These are phyloP conservation scores for Bruguiera gymnorhiza DNA, from an alignment of 345 rosid genomes.

Conservation along the genomic window DNA sequence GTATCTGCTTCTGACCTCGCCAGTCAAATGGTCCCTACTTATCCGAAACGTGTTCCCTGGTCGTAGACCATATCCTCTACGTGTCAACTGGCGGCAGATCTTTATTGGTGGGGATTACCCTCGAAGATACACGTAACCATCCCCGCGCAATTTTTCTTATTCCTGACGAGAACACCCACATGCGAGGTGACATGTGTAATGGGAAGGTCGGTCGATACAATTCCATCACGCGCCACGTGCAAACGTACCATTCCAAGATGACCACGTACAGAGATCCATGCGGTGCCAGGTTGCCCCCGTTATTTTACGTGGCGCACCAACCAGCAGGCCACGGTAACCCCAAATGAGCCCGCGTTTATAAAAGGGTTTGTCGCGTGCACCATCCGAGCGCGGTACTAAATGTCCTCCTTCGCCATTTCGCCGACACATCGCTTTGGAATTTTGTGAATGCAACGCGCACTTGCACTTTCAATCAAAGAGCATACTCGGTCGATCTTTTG, in stretches of 20 bases:
- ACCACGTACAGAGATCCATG: slow-evolving; percentile 6
- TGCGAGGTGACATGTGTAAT: background rate
- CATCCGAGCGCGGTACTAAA: no score
- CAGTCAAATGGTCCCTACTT: background rate
- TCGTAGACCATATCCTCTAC: no score
- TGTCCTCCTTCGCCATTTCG: no score
- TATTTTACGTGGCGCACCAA: background rate
- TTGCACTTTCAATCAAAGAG: background rate
- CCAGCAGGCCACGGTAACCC: no score
- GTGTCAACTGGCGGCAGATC: background rate
- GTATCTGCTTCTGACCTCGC: no score
- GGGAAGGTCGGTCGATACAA: background rate
- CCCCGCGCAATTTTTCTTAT: background rate
- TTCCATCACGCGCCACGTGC: slow-evolving; percentile 3
- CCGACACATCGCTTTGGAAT: background rate
- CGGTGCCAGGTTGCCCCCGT: slow-evolving; percentile 5
- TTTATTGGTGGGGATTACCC: background rate
- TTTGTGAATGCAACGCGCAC: background rate
- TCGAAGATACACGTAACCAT: background rate
- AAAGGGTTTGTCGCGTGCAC: no score
- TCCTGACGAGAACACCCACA: background rate
- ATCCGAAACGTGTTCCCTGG: no score
- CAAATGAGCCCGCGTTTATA: no score
- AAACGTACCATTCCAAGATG: background rate
- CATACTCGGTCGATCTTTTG: background rate